A percentile compares a stretch with the other conserved stretches of the same genome.
Conservation (phyloP, 2,329 filamentous ascomycete species). For the Colletotrichum lindemuthianum region DNA sequence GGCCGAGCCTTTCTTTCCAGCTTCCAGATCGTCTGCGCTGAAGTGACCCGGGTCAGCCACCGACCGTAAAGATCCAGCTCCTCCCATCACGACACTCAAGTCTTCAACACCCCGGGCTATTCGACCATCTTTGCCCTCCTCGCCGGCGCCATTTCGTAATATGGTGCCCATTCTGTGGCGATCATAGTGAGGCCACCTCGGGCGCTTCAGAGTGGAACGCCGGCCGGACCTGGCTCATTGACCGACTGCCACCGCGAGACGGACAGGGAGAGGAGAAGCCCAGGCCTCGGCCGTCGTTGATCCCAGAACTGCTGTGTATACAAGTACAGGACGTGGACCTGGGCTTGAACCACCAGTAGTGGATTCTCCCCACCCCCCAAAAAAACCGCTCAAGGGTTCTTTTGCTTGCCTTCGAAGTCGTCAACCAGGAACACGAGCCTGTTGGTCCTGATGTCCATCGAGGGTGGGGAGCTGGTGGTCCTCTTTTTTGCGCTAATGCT, state of each 20-base stretch:
- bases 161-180: neutral
- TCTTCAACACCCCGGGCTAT: neutral
- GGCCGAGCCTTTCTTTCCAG: no score
- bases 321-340: no score
- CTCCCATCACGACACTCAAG: constrained; percentile 1
- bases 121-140: neutral
- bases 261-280: neutral
- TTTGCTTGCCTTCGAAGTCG: constrained; percentile 12
- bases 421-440: constrained; percentile 14
- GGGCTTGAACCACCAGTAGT: neutral
- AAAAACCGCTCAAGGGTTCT: constrained; percentile 13
- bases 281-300: constrained; percentile 20
- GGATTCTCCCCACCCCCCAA: constrained; percentile 10
- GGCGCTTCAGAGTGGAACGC: neutral
- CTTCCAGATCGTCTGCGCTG: no score
- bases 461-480: constrained; percentile 13
- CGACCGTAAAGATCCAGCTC: no score
- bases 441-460: constrained; percentile 3
- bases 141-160: constrained; percentile 16
- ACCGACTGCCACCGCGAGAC: neutral
- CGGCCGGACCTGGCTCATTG: neutral
- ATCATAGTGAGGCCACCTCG: constrained; percentile 1
- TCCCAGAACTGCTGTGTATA: neutral
- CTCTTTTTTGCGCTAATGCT: constrained; percentile 12
- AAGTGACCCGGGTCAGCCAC: no score